Conservation (phyloP, 225 moss, liverwort and hornwort genomes). For the Physcomitrellopsis africana region DNA sequence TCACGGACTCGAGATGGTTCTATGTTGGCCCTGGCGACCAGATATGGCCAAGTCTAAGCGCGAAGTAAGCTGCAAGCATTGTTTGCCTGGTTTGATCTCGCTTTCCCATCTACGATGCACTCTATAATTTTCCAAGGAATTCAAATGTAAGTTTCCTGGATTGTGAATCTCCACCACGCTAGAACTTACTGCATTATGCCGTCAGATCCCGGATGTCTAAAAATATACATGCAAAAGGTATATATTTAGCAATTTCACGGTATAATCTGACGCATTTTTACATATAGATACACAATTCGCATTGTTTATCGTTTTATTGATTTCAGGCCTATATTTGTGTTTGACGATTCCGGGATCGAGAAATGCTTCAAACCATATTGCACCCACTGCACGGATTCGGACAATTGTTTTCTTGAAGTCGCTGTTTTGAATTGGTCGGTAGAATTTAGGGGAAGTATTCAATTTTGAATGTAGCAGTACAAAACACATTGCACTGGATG, state of each 20-base stretch:
- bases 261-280: no score
- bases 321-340: not conserved
- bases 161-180: not conserved
- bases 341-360: not conserved
- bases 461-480: not conserved
- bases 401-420: conserved; percentile 10
- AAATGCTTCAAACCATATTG: not conserved
- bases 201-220: conserved; percentile 3
- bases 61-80: conserved; percentile 44
- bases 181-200: not conserved
- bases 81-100: not conserved
- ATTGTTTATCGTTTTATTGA: not conserved
- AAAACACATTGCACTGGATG: conserved; percentile 31
- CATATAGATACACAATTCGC: not conserved
- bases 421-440: not conserved
- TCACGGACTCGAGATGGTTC: conserved; percentile 53
- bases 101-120: not conserved
- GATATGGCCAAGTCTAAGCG: conserved; percentile 56
- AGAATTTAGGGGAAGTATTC: conserved; percentile 21
- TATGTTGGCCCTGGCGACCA: conserved; percentile 61
- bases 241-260: no score
- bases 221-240: not conserved
- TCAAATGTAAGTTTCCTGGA: not conserved
- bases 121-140: not conserved
- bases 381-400: conserved; percentile 3